Conservation (phyloP, 2,329 filamentous ascomycete species). For the Rutstroemia sydowiana region DNA sequence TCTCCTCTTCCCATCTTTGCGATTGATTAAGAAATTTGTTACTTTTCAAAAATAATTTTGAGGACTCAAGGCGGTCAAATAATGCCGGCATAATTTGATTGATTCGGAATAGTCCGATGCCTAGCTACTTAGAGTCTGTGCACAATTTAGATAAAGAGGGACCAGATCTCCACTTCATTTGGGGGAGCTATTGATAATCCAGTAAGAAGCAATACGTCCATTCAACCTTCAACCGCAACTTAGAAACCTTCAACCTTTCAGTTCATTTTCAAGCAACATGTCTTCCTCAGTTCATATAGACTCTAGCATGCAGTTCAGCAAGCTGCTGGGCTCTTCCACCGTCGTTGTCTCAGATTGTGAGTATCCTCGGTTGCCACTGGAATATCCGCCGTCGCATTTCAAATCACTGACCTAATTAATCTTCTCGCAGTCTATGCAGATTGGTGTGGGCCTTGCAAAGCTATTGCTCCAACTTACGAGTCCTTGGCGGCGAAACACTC, state of each 20-base stretch:
- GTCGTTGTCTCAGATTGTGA: conserved; percentile 88
- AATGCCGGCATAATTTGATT: conserved; percentile 16
- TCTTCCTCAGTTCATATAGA: conserved; percentile 44
- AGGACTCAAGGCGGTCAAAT: conserved; percentile 14
- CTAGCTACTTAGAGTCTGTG: neutral
- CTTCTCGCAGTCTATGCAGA: conserved; percentile 71
- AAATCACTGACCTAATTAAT: neutral
- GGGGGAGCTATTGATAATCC: neutral
- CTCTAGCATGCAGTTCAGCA: conserved; percentile 64
- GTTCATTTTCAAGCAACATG: conserved; percentile 15
- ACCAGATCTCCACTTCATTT: conserved; percentile 6
- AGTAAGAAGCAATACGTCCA: neutral
- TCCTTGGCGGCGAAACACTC: conserved; percentile 72
- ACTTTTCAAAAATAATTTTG: conserved; percentile 9
- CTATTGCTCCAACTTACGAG: conserved; percentile 84
- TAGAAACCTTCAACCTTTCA: neutral
- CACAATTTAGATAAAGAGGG: conserved; percentile 5
- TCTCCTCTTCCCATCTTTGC: conserved; percentile 27
- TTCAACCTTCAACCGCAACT: neutral
- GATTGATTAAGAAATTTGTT: neutral
- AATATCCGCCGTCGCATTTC: conserved; percentile 17
- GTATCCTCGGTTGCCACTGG: conserved; percentile 32
- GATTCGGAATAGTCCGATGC: no score
- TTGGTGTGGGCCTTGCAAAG: conserved; percentile 91
- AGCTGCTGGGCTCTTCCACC: conserved; percentile 62